phyloP scores from a whole-genome alignment of 805 yeast genomes.

The Saccharomyces kudriavzevii region DNA sequence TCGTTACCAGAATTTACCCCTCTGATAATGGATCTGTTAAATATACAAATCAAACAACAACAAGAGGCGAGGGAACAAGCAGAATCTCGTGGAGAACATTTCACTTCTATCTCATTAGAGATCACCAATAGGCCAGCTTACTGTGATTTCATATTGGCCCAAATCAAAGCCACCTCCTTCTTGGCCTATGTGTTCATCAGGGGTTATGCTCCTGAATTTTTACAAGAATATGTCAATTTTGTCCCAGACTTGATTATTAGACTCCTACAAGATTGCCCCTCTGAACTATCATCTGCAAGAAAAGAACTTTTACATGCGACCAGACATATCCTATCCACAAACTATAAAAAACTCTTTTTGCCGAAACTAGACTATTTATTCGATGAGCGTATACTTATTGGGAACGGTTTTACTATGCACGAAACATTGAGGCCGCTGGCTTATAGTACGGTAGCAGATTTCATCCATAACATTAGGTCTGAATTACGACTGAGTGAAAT shows the following conservation, averaged over 20 bases:
- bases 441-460: conserved; percentile 90
- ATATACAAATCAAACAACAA: conserved; percentile 78
- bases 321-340: conserved; percentile 88
- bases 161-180: conserved; percentile 92
- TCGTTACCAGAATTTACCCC: conserved; percentile 76
- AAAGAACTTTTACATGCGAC: conserved; percentile 91
- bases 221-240: conserved; percentile 45
- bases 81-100: conserved; percentile 47
- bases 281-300: conserved; percentile 83
- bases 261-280: conserved; percentile 88
- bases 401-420: conserved; percentile 84
- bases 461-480: conserved; percentile 82
- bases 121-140: conserved; percentile 71
- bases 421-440: conserved; percentile 90
- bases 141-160: conserved; percentile 85
- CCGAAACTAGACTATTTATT: conserved; percentile 80
- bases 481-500: conserved; percentile 77
- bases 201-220: conserved; percentile 62
- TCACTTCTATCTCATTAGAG: conserved; percentile 64
- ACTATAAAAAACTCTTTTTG: conserved; percentile 70
- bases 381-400: conserved; percentile 80
- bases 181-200: conserved; percentile 86
- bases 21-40: conserved; percentile 62
- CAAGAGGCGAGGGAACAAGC: conserved; percentile 52
- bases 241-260: conserved; percentile 86